Evolutionary conservation across 352 stramenopile genomes (phyloP), one percentile per base, ranked within the genome.

Genomic region (Phytophthora fragariae): DNA sequence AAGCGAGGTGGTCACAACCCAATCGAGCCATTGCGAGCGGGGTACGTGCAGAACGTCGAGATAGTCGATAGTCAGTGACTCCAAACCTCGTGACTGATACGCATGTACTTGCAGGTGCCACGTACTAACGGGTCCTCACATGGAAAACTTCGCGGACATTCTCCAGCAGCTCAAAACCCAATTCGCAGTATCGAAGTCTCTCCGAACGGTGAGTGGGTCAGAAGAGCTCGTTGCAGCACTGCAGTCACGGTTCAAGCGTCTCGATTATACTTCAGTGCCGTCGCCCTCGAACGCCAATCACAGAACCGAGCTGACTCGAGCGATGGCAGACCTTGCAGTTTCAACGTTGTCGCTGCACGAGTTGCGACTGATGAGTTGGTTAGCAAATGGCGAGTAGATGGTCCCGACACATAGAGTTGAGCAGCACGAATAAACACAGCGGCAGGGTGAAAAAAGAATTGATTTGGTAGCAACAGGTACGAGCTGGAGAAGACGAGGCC

Each of bases 101-200:
- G 44, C 50, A 31, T 47, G 19, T 17, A 14, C 39, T 67, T 61
- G 6, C n/a, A 90, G 85, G 3, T 95, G 88, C 59, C 64, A 80
- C 14, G 88, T 95, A n/a, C 46, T 92, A 0, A 76, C 82, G 27
- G 88, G 88, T 12, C 88, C 88, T 4, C 65, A 92, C 72, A 89
- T 92, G 79, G 73, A 83, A 62, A 95, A 95, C 63, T 95, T 93
- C 63, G 46, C 53, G 24, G 85, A 89, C 41, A 84, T 93, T 47
- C 57, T 92, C 27, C 52, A 73, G 29, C 63, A 81, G 21, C 62
- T 90, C 10, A 54, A 67, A 6, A 52, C 50, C 24, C 62, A 73
- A 5, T 15, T 44, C 17, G 10, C 47, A 65, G 53, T 59, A 50
- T 47, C 74, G 39, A 54, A 69, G 52, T 55, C 47, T 15, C 54